Base-by-base conservation (phyloP, 805 yeast species). In the Starmerella powellii region DNA sequence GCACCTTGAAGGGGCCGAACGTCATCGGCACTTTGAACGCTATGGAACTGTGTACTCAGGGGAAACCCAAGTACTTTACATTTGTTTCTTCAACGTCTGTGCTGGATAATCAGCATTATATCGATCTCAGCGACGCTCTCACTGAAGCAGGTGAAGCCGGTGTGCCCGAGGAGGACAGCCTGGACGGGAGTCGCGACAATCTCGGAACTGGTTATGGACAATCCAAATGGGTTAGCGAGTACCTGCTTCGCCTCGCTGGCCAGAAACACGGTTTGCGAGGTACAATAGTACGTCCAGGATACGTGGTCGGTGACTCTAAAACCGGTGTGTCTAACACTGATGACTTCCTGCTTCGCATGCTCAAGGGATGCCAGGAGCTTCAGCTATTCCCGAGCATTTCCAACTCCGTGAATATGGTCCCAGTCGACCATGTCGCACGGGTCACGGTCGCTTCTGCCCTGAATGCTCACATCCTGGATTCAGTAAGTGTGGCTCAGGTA, bases 11-110 rank as follows among this genome's bases (percentile, higher is more conserved):
- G 54, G 95, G 84, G 51, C 91, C 97, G 27, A 91, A 91, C 57
- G 98, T 93, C 26, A 65, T 87, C 45, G 77, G 94, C 34, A 81
- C 97, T 0, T 63, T 88, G 45, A 82, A 87, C 55, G 84, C 86
- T 8, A 66, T 91, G 73, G 76, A 76, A 57, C 63, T 87, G 54
- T 78, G 91, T 54, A 72, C 76, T 6, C 64, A 68, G 32, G 94
- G 94, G 31, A 86, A 82, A 59, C 74, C 96, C 30, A 93, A 91
- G 61, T 71, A 67, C 59, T 86, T 86, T 56, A 71, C 83, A 8
- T 93, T 91, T 65, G 97, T 91, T 21, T 91, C 97, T 0, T 87
- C 98, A 0, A 93, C 99, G 2, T 91, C 98, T 1, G 71, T 93
- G 1, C 64, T 91, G 42, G 99, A 91, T 59, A 80, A 85, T 12